Percentiles rank a stretch among this genome's conserved stretches.
These are phyloP conservation scores for Irpex rosettiformis DNA, from an alignment of 1,284 basidiomycete species.

Conservation along the genomic window DNA sequence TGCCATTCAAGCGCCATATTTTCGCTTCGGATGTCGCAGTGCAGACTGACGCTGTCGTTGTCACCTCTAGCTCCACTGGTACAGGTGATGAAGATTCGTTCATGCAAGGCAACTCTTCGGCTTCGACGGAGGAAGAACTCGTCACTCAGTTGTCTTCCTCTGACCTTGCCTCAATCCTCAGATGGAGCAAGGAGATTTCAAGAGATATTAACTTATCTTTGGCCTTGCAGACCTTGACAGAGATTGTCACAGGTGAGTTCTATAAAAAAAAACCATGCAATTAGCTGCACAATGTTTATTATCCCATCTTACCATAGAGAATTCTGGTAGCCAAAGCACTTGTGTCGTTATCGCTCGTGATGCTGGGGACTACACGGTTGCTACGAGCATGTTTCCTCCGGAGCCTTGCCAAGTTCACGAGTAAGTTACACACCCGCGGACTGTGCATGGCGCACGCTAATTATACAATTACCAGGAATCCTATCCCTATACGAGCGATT, in stretches of 20 bases:
- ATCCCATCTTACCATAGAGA: conserved; percentile 39
- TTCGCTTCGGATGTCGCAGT: conserved; percentile 58
- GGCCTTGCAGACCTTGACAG: conserved; percentile 65
- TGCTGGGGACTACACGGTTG: conserved; percentile 65
- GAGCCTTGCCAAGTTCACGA: conserved; percentile 65
- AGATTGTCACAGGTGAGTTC: conserved; percentile 58
- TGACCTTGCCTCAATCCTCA: conserved; percentile 60
- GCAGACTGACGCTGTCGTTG: conserved; percentile 54
- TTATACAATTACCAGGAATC: conserved; percentile 39
- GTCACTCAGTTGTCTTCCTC: conserved; percentile 48
- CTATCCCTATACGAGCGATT: conserved; percentile 54
- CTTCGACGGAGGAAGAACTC: conserved; percentile 46
- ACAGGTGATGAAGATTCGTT: conserved; percentile 24
- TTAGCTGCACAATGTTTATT: neutral
- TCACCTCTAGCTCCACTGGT: conserved; percentile 26
- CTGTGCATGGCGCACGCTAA: no score
- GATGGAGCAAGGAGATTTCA: conserved; percentile 71
- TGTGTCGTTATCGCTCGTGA: conserved; percentile 66
- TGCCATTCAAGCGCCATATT: conserved; percentile 47
- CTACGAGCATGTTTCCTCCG: conserved; percentile 59
- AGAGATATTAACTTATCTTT: conserved; percentile 60
- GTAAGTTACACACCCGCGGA: no score
- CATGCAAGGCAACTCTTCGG: conserved; percentile 30
- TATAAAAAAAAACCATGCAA: neutral
- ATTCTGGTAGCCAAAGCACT: conserved; percentile 61